phyloP scores from a whole-genome alignment of 108 stramenopile species.

The Cyclostephanos invisitatus region DNA sequence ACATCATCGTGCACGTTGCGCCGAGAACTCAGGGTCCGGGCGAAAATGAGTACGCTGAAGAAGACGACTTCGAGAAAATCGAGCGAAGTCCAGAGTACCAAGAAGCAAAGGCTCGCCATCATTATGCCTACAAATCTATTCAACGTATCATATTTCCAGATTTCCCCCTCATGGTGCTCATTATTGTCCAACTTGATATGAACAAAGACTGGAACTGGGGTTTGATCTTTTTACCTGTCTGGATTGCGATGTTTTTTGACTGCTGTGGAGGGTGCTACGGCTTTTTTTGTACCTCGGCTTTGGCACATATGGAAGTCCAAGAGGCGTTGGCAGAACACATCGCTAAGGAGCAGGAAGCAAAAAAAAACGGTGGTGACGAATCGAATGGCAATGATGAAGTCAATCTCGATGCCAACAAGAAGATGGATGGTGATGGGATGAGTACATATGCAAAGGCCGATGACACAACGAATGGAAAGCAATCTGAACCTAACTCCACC shows the following conservation, averaged over 20 bases:
- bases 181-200: conserved; percentile 67
- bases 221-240: conserved; percentile 70
- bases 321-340: conserved; percentile 49
- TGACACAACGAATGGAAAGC: conserved; percentile 8
- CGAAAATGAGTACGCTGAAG: conserved; percentile 35
- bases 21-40: conserved; percentile 47
- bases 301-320: conserved; percentile 55
- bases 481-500: conserved; percentile 16
- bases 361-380: conserved; percentile 23
- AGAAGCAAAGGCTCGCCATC: conserved; percentile 55
- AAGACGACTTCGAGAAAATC: conserved; percentile 55
- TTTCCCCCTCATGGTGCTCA: conserved; percentile 58
- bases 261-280: conserved; percentile 52
- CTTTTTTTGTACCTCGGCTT: conserved; percentile 48
- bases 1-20: conserved; percentile 58
- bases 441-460: conserved; percentile 9
- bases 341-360: conserved; percentile 35
- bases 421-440: conserved; percentile 4
- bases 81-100: conserved; percentile 71
- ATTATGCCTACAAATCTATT: conserved; percentile 38
- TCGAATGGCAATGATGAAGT: conserved; percentile 37
- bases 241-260: conserved; percentile 56
- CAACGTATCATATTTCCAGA: conserved; percentile 55
- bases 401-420: conserved; percentile 26
- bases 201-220: conserved; percentile 66